phyloP scores from a whole-genome alignment of 352 stramenopile species.

The Globisporangium paddicum region DNA sequence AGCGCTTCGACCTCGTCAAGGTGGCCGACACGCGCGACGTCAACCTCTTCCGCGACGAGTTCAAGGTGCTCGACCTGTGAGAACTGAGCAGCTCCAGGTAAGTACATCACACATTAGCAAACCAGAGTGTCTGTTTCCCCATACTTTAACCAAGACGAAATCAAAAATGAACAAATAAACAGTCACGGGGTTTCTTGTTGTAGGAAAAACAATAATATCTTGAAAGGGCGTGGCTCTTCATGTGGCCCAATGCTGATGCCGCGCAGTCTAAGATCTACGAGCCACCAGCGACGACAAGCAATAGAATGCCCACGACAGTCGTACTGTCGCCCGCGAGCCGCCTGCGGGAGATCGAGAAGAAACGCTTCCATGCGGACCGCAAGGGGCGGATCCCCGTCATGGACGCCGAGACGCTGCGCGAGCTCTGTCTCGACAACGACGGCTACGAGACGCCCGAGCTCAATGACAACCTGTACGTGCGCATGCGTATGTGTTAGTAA shows the following conservation, averaged over 20 bases:
- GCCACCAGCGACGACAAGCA: not conserved
- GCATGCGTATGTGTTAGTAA: not conserved
- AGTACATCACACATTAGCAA: not conserved
- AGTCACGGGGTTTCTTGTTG: not conserved
- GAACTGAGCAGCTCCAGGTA: constrained; percentile 19
- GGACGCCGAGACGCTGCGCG: constrained; percentile 77
- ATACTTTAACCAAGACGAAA: not conserved
- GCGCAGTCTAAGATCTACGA: not conserved
- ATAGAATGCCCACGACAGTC: constrained; percentile 32
- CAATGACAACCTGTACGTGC: constrained; percentile 80
- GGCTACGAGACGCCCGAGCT: constrained; percentile 18
- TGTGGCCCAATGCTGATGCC: not conserved
- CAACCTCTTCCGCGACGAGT: constrained; percentile 73
- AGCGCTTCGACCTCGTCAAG: constrained; percentile 96
- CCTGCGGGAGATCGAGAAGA: constrained; percentile 63
- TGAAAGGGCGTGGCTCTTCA: not conserved
- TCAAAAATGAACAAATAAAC: not conserved
- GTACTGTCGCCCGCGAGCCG: constrained; percentile 46
- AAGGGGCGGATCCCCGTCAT: constrained; percentile 83
- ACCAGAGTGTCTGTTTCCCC: not conserved
- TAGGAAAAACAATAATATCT: not conserved
- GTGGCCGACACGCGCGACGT: constrained; percentile 85
- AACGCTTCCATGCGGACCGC: constrained; percentile 55
- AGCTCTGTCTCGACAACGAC: constrained; percentile 87
- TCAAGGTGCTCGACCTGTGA: constrained; percentile 80